These are phyloP conservation scores for Fonsecaea monophora DNA, from an alignment of 2,329 filamentous ascomycete species.

Conservation along the genomic window DNA sequence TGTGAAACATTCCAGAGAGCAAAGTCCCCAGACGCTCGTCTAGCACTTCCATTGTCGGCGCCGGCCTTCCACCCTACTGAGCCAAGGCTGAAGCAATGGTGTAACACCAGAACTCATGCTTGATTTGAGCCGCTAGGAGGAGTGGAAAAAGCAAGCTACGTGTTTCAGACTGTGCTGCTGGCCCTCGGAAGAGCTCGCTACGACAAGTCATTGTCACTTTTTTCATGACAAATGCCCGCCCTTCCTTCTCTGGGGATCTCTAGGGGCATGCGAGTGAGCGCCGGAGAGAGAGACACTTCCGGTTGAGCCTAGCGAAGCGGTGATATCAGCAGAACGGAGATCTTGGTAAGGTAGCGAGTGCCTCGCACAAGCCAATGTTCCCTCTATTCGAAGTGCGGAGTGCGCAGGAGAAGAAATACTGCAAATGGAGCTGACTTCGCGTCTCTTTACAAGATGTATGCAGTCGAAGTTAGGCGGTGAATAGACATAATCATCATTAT, in stretches of 20 bases:
- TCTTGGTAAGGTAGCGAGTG: conserved; percentile 11
- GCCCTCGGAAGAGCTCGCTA: conserved; percentile 2
- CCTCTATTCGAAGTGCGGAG: neutral
- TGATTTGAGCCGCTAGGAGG: neutral
- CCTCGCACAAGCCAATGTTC: conserved; percentile 17
- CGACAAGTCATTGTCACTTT: conserved; percentile 13
- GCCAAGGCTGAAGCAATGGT: conserved; percentile 36
- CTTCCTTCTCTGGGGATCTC: conserved; percentile 11
- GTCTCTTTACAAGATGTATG: neutral
- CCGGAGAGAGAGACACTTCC: neutral
- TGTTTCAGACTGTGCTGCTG: conserved; percentile 27
- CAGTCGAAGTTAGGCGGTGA: neutral
- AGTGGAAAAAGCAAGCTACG: conserved; percentile 16
- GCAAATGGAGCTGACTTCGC: neutral
- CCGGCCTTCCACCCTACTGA: conserved; percentile 4
- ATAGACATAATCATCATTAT: conserved; percentile 9
- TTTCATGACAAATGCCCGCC: conserved; percentile 24
- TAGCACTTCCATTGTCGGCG: neutral
- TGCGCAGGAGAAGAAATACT: conserved; percentile 5
- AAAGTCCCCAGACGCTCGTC: conserved; percentile 1
- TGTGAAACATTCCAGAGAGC: conserved; percentile 27
- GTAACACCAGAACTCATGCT: conserved; percentile 29
- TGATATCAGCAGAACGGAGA: conserved; percentile 11
- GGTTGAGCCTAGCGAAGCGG: conserved; percentile 3
- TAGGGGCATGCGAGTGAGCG: conserved; percentile 8